These are phyloP conservation scores for Globisporangium uncinulatum DNA, from an alignment of 352 stramenopile genomes.

Conservation along the genomic window DNA sequence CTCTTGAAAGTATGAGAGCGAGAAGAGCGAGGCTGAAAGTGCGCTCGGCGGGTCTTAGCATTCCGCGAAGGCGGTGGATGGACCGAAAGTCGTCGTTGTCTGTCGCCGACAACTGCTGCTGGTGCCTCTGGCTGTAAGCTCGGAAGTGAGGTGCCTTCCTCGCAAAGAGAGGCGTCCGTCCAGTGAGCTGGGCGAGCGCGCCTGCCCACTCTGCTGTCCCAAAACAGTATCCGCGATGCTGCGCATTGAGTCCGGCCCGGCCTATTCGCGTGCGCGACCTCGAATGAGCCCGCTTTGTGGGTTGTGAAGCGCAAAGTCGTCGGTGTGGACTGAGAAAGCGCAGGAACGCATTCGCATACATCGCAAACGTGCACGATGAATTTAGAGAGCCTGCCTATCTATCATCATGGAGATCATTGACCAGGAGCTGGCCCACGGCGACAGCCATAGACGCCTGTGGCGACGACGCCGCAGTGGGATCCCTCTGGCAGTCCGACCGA, in stretches of 20 bases:
- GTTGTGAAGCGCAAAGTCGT: too few species aligned
- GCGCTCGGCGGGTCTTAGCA: background rate
- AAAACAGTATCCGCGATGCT: too few species aligned
- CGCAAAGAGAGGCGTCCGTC: too few species aligned
- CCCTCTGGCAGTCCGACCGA: background rate
- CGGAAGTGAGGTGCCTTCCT: background rate
- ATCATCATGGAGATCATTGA: background rate
- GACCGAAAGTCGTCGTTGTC: too few species aligned
- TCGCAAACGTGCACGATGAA: background rate
- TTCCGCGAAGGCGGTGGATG: background rate
- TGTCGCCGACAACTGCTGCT: background rate
- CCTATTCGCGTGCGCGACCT: too few species aligned
- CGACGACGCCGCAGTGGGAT: conserved; percentile 6
- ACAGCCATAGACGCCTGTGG: conserved; percentile 10
- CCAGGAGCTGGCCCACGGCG: background rate
- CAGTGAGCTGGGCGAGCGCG: background rate
- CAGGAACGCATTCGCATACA: background rate
- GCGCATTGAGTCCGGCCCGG: too few species aligned
- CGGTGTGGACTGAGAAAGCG: too few species aligned
- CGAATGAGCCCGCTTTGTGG: too few species aligned
- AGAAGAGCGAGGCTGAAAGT: background rate
- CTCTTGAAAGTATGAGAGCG: background rate
- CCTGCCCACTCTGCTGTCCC: too few species aligned
- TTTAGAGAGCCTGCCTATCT: too few species aligned
- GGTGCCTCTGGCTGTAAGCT: background rate